A percentile compares a stretch with the other conserved stretches of the same genome.
Evolutionary conservation across 106 monocot genomes (phyloP).

Genomic region (Amphibolis antarctica): DNA sequence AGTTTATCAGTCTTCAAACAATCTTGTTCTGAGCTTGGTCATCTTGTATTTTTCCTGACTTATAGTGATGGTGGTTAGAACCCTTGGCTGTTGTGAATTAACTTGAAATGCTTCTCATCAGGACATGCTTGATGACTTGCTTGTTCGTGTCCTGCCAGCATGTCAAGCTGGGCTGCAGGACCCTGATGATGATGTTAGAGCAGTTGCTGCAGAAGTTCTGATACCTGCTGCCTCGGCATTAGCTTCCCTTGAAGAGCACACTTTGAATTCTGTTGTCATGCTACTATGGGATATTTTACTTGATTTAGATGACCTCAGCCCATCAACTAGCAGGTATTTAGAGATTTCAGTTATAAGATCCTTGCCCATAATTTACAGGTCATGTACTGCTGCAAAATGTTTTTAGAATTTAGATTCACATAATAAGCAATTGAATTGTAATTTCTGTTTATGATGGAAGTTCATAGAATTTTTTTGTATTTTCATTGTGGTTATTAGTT

Average conservation of each 20-base stretch:
- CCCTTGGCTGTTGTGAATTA: neutral
- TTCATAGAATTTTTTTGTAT: too few species aligned
- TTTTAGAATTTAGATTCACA: too few species aligned
- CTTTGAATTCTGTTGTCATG: constrained; percentile 67
- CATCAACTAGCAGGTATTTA: constrained; percentile 91
- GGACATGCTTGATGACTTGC: constrained; percentile 88
- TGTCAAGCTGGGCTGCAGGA: constrained; percentile 95
- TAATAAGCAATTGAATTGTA: too few species aligned
- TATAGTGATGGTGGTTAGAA: neutral
- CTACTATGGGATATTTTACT: constrained; percentile 99
- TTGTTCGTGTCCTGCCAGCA: constrained; percentile 60
- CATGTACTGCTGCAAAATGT: too few species aligned
- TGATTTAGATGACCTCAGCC: constrained; percentile 92
- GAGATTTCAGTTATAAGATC: neutral
- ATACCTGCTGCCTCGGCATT: constrained; percentile 65
- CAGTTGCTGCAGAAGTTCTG: constrained; percentile 90
- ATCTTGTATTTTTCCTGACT: neutral
- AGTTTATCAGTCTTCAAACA: too few species aligned
- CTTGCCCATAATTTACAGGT: neutral
- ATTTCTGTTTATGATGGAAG: too few species aligned
- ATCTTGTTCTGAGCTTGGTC: too few species aligned
- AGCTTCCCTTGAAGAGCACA: constrained; percentile 39
- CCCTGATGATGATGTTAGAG: constrained; percentile 96
- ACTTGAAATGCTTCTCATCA: constrained; percentile 12
- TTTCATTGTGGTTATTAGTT: too few species aligned